Base-by-base conservation (phyloP, 148 eudicot species). In the Persicaria tinctoria region DNA sequence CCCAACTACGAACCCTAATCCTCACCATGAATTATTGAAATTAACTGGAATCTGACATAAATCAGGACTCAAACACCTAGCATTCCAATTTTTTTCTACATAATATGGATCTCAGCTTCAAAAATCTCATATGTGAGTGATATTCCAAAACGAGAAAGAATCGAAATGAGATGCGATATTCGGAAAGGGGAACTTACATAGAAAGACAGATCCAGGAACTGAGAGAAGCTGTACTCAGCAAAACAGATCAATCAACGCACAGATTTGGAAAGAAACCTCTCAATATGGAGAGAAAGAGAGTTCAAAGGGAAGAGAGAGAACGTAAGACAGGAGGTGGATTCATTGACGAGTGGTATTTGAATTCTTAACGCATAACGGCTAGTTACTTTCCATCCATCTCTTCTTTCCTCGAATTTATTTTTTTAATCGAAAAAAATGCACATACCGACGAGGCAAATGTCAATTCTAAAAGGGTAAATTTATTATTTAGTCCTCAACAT, bases 131-230 rank as follows among this genome's bases (percentile, higher is more conserved):
- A 9, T 66, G 4, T 41, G 13, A 41, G 44, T 41, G 12, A 38
- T 12, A 10, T 32, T 64, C 70, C 70, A 66, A 66, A 66, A 66
- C 14, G 41, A 44, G 70, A 44, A 66, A 66, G 70, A 66, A 66
- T 41, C 70, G 1, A 47, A 66, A 41, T 13, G 13, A 14, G 1
- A 66, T 8, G 45, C 70, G 47, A 66, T 41, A 66, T 32, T 8
- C 12, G 70, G 70, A 41, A 66, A 66, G 48, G 18, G 6, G 0
- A 14, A 41, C 70, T 66, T 66, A 66, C 70, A 44, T 66, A 38
- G 70, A 66, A 66, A 5, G 48, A 41, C 70, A 32, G 2, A 50
- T 50, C 53, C 9, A 50, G 12, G 53, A 50, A 7, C 53, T 50
- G 53, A 50, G 8, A 9, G 53, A 50, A 50, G 53, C 10, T 50